phyloP scores from a whole-genome alignment of 1,284 basidiomycete species.

The Kalmanozyma brasiliensis region DNA sequence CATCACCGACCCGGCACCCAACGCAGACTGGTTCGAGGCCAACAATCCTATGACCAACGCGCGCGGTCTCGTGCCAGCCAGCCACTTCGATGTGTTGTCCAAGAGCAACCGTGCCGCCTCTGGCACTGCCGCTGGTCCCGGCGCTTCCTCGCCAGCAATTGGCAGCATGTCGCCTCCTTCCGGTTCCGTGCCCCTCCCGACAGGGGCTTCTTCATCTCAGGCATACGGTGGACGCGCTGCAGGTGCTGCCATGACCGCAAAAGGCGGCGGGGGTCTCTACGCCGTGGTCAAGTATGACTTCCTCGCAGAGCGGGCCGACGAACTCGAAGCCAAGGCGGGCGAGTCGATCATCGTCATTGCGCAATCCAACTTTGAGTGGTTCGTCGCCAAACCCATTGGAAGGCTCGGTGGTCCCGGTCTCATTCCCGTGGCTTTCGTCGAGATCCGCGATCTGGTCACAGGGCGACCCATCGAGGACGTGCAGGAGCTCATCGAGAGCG shows the following conservation, averaged over 20 bases:
- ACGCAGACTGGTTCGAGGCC: conserved; percentile 69
- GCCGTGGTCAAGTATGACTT: conserved; percentile 97
- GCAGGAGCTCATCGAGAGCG: conserved; percentile 80
- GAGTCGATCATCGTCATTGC: conserved; percentile 81
- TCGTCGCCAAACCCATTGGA: conserved; percentile 87
- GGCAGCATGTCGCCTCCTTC: conserved; percentile 40
- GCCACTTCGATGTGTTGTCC: conserved; percentile 75
- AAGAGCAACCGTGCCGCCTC: conserved; percentile 45
- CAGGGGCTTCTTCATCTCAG: conserved; percentile 14
- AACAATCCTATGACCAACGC: conserved; percentile 85
- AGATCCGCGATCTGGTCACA: conserved; percentile 90
- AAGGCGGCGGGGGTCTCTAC: conserved; percentile 72
- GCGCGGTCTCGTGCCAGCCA: conserved; percentile 89
- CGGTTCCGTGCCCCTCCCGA: conserved; percentile 2
- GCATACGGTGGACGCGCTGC: conserved; percentile 43
- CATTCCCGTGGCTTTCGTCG: conserved; percentile 95
- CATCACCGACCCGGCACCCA: conserved; percentile 74
- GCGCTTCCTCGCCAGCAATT: conserved; percentile 35
- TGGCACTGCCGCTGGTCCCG: conserved; percentile 30
- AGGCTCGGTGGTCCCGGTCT: conserved; percentile 92
- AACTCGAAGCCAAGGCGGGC: conserved; percentile 91
- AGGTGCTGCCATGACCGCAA: conserved; percentile 46
- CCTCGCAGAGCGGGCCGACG: conserved; percentile 90
- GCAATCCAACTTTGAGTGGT: conserved; percentile 70
- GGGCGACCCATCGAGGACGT: conserved; percentile 74